Base-by-base conservation (phyloP, 805 yeast species). In the Kluyveromyces aestuarii region DNA sequence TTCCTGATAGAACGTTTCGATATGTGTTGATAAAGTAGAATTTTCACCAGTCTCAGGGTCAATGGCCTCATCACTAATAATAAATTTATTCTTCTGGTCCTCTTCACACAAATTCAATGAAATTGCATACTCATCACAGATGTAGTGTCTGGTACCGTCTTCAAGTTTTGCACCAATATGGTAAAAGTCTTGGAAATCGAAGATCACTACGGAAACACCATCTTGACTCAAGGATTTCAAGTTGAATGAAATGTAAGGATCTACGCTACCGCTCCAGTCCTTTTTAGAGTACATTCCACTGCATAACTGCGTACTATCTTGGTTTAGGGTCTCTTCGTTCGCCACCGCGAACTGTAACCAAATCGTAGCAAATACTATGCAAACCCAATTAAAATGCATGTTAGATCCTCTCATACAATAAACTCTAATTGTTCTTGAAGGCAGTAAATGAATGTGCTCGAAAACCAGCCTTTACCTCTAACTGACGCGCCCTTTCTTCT, bases 211-310 rank as follows among this genome's bases (percentile, higher is more conserved):
- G 2, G 89, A 76, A 18, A 91, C 72, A 21, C 70, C 72, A 8
- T 67, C 63, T 2, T 68, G 67, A 17, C 61, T 50, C 5, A 57
- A 52, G 10, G 61, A 62, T 48, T 64, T 57, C 48, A 80, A 54
- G 47, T 77, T 74, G 43, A 75, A 76, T 43, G 73, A 75, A 54
- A 77, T 79, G 64, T 66, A 75, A 6, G 95, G 89, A 50, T 79
- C 82, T 9, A 71, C 67, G 25, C 75, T 72, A 36, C 99, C 99
- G 44, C 88, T 84, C 90, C 95, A 87, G 60, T 90, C 95, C 43
- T 79, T 72, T 57, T 81, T 82, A 48, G 90, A 77, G 68, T 91
- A 91, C 81, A 91, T 84, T 36, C 99, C 99, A 5, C 89, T 75
- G 64, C 99, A 91, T 25, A 79, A 79, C 59, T 87, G 93, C 16